Conservation (phyloP, 2,329 filamentous ascomycete species). For the Penicillium decumbens region DNA sequence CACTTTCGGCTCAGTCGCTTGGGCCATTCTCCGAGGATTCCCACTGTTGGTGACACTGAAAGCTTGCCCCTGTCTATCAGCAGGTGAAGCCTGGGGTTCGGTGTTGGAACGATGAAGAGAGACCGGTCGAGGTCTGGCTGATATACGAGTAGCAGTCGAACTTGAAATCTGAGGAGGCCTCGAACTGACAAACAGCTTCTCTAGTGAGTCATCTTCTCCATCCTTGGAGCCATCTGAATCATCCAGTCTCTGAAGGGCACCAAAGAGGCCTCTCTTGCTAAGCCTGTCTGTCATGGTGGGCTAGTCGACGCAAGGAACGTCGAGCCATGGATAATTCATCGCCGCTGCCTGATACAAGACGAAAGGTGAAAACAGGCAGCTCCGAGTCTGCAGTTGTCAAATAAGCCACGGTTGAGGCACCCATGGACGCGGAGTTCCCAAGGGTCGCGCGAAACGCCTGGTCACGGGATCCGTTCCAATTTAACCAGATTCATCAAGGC, state of each 20-base stretch:
- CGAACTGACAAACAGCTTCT: constrained; percentile 11
- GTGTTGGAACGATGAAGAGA: constrained; percentile 10
- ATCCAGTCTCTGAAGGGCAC: constrained; percentile 33
- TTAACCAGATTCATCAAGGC: constrained; percentile 13
- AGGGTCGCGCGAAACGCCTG: constrained; percentile 31
- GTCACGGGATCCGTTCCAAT: constrained; percentile 31
- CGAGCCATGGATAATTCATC: constrained; percentile 15
- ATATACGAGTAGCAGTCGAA: not conserved
- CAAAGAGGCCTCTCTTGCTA: constrained; percentile 37
- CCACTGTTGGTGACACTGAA: not conserved
- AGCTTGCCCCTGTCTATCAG: not conserved
- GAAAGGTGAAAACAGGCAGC: constrained; percentile 1
- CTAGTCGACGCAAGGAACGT: constrained; percentile 8
- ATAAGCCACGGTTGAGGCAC: constrained; percentile 16
- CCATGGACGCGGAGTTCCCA: constrained; percentile 12
- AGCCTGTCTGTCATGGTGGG: constrained; percentile 16
- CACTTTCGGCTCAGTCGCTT: not conserved
- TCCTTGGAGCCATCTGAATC: constrained; percentile 25
- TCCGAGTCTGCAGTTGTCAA: constrained; percentile 1
- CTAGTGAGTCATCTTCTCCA: constrained; percentile 21
- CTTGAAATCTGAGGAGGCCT: constrained; percentile 1
- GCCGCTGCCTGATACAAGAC: constrained; percentile 11
- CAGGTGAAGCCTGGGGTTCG: constrained; percentile 6
- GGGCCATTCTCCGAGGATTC: not conserved
- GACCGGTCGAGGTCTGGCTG: not conserved